phyloP scores from a whole-genome alignment of 371 early-diverging fungal genomes.

The Rhizopus microsporus region DNA sequence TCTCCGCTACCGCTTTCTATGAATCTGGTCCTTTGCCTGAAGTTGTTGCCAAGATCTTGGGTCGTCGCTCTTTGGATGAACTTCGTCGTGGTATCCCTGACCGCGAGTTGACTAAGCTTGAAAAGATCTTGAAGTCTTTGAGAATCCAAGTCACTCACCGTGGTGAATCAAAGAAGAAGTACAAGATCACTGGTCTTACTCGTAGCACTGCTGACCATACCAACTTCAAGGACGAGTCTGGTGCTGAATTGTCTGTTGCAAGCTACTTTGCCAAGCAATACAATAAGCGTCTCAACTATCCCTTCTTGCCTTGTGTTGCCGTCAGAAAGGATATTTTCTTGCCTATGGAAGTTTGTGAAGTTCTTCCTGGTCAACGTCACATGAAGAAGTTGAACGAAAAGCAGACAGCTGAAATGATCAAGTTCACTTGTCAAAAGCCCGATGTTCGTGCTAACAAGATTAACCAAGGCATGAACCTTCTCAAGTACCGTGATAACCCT shows the following conservation, averaged over 20 bases:
- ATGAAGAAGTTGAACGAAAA: constrained; percentile 80
- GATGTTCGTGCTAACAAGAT: constrained; percentile 70
- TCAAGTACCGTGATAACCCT: constrained; percentile 59
- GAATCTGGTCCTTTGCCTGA: constrained; percentile 69
- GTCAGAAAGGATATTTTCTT: constrained; percentile 65
- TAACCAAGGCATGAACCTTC: constrained; percentile 45
- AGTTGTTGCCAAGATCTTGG: constrained; percentile 69
- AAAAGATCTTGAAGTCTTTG: constrained; percentile 73
- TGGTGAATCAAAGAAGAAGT: constrained; percentile 67
- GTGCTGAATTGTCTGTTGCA: constrained; percentile 64
- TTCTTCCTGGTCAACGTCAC: constrained; percentile 84
- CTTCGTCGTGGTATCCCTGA: constrained; percentile 66
- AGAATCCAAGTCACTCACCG: constrained; percentile 79
- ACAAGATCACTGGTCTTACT: constrained; percentile 71
- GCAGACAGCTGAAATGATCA: constrained; percentile 95
- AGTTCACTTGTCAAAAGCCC: constrained; percentile 86
- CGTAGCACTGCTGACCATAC: constrained; percentile 66
- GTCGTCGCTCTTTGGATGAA: constrained; percentile 61
- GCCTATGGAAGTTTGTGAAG: constrained; percentile 91
- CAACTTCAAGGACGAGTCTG: constrained; percentile 63
- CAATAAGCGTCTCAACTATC: constrained; percentile 67
- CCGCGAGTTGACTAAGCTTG: constrained; percentile 65
- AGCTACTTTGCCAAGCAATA: constrained; percentile 80
- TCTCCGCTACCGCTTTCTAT: constrained; percentile 87
- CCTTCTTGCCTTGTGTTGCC: constrained; percentile 88